phyloP scores from a whole-genome alignment of 257 asterid species.

The Forsythia suspensa region DNA sequence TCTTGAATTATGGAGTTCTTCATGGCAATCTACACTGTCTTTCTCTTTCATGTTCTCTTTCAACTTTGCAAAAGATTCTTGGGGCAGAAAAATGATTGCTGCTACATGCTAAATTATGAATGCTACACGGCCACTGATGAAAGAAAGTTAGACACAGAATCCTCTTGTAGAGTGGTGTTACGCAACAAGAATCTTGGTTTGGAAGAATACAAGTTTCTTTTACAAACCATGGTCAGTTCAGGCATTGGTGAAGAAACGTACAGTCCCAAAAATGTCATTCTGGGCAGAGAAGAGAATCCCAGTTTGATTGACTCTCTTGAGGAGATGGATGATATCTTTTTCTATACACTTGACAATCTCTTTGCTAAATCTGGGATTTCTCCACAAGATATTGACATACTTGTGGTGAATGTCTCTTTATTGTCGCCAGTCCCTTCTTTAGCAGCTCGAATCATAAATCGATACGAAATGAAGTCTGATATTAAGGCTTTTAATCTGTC shows the following conservation, averaged over 20 bases:
- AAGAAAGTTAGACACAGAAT: constrained; percentile 18
- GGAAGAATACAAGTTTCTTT: constrained; percentile 32
- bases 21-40: background rate
- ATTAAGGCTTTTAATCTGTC: constrained; percentile 38
- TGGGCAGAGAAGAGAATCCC: constrained; percentile 26
- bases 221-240: constrained; percentile 31
- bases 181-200: constrained; percentile 34
- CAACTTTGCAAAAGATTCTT: background rate
- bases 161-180: constrained; percentile 10
- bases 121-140: constrained; percentile 29
- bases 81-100: constrained; percentile 13
- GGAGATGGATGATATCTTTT: constrained; percentile 34
- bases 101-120: constrained; percentile 34
- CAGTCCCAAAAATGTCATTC: constrained; percentile 28
- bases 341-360: constrained; percentile 24
- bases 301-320: constrained; percentile 14
- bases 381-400: constrained; percentile 32
- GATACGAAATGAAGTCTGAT: constrained; percentile 34
- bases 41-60: constrained; percentile 8
- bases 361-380: constrained; percentile 31
- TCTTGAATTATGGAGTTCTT: background rate
- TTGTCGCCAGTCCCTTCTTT: constrained; percentile 31
- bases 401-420: constrained; percentile 42
- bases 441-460: constrained; percentile 29
- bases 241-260: constrained; percentile 42